A percentile compares a stretch with the other conserved stretches of the same genome.
Evolutionary conservation across 2,329 filamentous ascomycete species (phyloP).

Genomic region (Aspergillus calidoustus): DNA sequence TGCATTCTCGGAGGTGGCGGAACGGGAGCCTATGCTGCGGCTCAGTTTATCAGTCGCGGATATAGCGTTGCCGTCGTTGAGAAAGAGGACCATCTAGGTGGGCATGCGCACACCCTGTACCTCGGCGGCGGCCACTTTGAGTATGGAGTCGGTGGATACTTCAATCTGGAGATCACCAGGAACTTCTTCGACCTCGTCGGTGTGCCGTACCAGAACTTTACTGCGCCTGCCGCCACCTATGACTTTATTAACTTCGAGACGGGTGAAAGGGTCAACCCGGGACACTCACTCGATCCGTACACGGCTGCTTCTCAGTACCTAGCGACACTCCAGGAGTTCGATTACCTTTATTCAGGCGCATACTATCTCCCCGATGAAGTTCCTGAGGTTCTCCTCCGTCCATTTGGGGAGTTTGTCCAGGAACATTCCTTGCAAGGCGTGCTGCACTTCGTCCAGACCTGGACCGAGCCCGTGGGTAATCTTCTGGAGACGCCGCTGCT

Average conservation of each 20-base stretch:
- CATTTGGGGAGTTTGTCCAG: slow-evolving; percentile 25
- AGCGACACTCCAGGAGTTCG: slow-evolving; percentile 14
- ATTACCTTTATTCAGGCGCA: slow-evolving; percentile 8
- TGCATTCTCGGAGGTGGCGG: slow-evolving; percentile 42
- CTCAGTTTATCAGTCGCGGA: slow-evolving; percentile 34
- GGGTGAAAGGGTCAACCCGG: slow-evolving; percentile 4
- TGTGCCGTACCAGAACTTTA: slow-evolving; percentile 24
- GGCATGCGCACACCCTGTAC: slow-evolving; percentile 39
- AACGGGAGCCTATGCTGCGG: slow-evolving; percentile 39
- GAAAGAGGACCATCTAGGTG: slow-evolving; percentile 37
- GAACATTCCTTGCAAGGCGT: slow-evolving; percentile 13
- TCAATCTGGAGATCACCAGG: slow-evolving; percentile 35
- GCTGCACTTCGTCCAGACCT: slow-evolving; percentile 7
- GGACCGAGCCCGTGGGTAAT: slow-evolving; percentile 19
- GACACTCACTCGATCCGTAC: not conserved
- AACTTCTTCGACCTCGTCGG: slow-evolving; percentile 35
- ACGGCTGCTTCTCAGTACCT: slow-evolving; percentile 13
- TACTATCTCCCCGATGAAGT: slow-evolving; percentile 47
- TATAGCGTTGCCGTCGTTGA: slow-evolving; percentile 43
- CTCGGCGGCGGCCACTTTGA: slow-evolving; percentile 36
- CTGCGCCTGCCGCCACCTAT: slow-evolving; percentile 22
- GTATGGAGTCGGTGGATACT: slow-evolving; percentile 38
- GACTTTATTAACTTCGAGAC: slow-evolving; percentile 36
- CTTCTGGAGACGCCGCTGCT: slow-evolving; percentile 20
- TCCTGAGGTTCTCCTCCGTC: slow-evolving; percentile 21